These are phyloP conservation scores for Penicillium janthinellum DNA, from an alignment of 2,329 filamentous ascomycete genomes.

Conservation along the genomic window DNA sequence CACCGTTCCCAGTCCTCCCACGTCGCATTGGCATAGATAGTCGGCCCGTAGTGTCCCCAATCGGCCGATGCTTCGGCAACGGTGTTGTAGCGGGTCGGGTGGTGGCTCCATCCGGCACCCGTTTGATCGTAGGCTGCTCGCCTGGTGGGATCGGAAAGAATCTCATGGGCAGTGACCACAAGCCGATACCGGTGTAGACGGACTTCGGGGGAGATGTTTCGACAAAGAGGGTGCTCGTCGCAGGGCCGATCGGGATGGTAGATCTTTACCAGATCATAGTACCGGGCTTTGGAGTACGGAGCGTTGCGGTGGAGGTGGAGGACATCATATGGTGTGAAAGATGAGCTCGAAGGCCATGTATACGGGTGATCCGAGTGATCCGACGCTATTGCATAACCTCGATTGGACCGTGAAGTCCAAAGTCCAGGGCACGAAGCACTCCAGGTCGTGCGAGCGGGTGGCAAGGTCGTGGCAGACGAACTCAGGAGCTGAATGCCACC, in stretches of 20 bases:
- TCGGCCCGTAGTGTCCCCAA: constrained; percentile 58
- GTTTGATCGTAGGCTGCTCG: constrained; percentile 79
- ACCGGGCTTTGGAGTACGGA: constrained; percentile 79
- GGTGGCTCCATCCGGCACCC: constrained; percentile 75
- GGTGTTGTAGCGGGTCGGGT: constrained; percentile 42
- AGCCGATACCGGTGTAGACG: constrained; percentile 89
- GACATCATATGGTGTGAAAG: constrained; percentile 83
- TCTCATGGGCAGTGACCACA: constrained; percentile 81
- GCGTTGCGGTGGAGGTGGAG: constrained; percentile 64
- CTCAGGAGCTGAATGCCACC: constrained; percentile 41
- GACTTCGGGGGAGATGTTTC: constrained; percentile 58
- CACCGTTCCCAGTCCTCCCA: constrained; percentile 98
- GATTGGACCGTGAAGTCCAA: constrained; percentile 13
- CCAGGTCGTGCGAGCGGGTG: constrained; percentile 23
- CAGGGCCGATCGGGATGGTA: constrained; percentile 82
- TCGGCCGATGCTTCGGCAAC: constrained; percentile 72
- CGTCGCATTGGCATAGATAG: constrained; percentile 73
- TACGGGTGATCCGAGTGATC: constrained; percentile 34
- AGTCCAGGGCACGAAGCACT: constrained; percentile 22
- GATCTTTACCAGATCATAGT: constrained; percentile 89
- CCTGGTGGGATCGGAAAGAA: constrained; percentile 79
- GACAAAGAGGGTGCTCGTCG: constrained; percentile 45
- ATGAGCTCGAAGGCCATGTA: constrained; percentile 47
- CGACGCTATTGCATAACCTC: constrained; percentile 40
- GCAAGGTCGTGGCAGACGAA: constrained; percentile 23